Conservation (phyloP, 176 grass and related monocot genomes). For the sorghum (Sorghum bicolor) region DNA sequence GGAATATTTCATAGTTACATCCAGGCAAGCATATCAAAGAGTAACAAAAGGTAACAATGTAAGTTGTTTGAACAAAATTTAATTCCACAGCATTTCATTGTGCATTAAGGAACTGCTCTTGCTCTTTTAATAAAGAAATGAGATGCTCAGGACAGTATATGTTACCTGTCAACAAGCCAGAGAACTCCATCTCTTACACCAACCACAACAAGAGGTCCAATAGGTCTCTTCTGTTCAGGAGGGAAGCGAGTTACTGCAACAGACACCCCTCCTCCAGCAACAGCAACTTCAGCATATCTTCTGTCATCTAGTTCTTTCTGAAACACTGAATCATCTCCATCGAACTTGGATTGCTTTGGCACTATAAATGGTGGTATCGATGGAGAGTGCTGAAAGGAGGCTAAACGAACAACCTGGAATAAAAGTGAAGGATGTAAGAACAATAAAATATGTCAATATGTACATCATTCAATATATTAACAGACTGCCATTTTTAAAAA, state of each 20-base stretch:
- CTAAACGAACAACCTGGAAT: conserved; percentile 86
- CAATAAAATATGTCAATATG: neutral
- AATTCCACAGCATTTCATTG: neutral
- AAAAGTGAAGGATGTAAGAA: conserved; percentile 17
- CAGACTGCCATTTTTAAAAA: neutral
- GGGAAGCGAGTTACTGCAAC: conserved; percentile 96
- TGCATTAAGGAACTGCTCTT: conserved; percentile 17
- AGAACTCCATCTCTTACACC: conserved; percentile 95
- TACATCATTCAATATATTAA: neutral
- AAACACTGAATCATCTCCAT: conserved; percentile 74
- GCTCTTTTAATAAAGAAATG: conserved; percentile 27
- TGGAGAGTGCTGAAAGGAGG: conserved; percentile 87
- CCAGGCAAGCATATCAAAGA: neutral
- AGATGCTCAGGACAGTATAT: conserved; percentile 3
- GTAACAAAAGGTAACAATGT: neutral
- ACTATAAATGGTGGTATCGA: conserved; percentile 61
- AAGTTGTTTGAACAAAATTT: neutral
- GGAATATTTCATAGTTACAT: conserved; percentile 1
- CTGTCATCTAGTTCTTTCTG: conserved; percentile 91
- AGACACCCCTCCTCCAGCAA: conserved; percentile 96
- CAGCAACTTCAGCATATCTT: conserved; percentile 91
- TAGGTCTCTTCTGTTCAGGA: conserved; percentile 90
- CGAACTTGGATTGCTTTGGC: conserved; percentile 73
- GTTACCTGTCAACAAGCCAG: conserved; percentile 97
- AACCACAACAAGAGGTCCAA: conserved; percentile 92